A percentile compares a stretch with the other conserved stretches of the same genome.
phyloP scores from a whole-genome alignment of 1,139 yeast genomes.

The Pneumocystis carinii region DNA sequence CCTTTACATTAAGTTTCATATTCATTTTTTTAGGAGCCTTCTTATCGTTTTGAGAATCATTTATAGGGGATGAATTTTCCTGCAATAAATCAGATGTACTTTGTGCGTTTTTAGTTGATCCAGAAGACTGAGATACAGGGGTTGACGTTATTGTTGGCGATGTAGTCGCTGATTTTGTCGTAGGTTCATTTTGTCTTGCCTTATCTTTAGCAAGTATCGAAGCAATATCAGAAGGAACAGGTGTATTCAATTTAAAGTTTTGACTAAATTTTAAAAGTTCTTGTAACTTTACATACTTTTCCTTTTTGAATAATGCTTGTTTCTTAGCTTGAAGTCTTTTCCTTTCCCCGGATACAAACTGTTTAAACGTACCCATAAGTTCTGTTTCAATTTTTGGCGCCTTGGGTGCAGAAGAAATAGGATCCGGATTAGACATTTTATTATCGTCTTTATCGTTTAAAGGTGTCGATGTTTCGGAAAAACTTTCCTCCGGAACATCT shows the following conservation, averaged over 20 bases:
- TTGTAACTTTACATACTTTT: constrained; percentile 40
- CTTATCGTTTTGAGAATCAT: constrained; percentile 4
- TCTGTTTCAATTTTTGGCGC: constrained; percentile 20
- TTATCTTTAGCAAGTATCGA: constrained; percentile 63
- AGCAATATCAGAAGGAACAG: constrained; percentile 53
- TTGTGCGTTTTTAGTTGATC: constrained; percentile 12
- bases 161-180: constrained; percentile 17
- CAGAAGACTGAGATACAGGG: constrained; percentile 14
- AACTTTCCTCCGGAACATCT: constrained; percentile 6
- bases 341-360: constrained; percentile 25
- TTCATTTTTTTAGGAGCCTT: constrained; percentile 13
- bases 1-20: constrained; percentile 42
- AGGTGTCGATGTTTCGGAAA: neutral
- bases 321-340: constrained; percentile 22
- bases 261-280: constrained; percentile 75
- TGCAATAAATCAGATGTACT: constrained; percentile 10
- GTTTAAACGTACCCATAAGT: constrained; percentile 23
- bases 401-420: constrained; percentile 1
- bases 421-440: neutral
- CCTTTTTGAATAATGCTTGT: constrained; percentile 22
- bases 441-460: constrained; percentile 1
- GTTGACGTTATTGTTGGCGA: constrained; percentile 16
- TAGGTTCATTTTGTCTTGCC: constrained; percentile 45
- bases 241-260: constrained; percentile 47
- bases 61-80: constrained; percentile 5